Conservation (phyloP, 108 stramenopile genomes). For the Craspedostauros australis region DNA sequence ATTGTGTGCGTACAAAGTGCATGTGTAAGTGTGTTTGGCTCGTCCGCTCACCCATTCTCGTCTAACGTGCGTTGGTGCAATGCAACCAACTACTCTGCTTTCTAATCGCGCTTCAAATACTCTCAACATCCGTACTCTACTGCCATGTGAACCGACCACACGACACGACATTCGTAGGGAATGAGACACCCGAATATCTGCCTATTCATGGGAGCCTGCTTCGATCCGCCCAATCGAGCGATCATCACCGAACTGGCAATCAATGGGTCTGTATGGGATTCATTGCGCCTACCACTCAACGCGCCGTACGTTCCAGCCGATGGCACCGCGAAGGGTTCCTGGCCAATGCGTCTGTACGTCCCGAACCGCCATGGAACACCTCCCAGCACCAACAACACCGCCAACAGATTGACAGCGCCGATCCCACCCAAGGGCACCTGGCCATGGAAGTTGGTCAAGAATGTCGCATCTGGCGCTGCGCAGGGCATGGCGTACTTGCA, state of each 20-base stretch:
- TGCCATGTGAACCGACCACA: no score
- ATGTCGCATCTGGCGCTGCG: conserved; percentile 72
- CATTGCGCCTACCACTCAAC: conserved; percentile 59
- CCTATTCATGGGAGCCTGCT: conserved; percentile 90
- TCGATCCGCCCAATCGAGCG: conserved; percentile 80
- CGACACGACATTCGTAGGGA: conserved; percentile 30
- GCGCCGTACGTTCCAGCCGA: conserved; percentile 57
- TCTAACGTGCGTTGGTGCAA: no score
- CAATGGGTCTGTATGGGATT: conserved; percentile 83
- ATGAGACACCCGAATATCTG: conserved; percentile 95
- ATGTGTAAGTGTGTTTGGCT: no score
- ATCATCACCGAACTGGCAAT: conserved; percentile 86
- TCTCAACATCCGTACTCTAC: no score
- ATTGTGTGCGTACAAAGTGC: no score
- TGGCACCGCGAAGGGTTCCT: conserved; percentile 48
- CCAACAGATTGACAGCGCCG: conserved; percentile 25
- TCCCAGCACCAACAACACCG: conserved; percentile 17
- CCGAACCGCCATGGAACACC: conserved; percentile 35
- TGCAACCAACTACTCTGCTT: no score
- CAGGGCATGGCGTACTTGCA: conserved; percentile 94
- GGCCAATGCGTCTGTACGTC: conserved; percentile 53
- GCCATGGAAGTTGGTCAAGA: conserved; percentile 74
- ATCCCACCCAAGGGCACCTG: conserved; percentile 58
- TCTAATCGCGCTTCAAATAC: no score
- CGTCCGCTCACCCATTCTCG: no score